Base-by-base conservation (phyloP, 2,329 filamentous ascomycete genomes). In the Alternaria viburni region DNA sequence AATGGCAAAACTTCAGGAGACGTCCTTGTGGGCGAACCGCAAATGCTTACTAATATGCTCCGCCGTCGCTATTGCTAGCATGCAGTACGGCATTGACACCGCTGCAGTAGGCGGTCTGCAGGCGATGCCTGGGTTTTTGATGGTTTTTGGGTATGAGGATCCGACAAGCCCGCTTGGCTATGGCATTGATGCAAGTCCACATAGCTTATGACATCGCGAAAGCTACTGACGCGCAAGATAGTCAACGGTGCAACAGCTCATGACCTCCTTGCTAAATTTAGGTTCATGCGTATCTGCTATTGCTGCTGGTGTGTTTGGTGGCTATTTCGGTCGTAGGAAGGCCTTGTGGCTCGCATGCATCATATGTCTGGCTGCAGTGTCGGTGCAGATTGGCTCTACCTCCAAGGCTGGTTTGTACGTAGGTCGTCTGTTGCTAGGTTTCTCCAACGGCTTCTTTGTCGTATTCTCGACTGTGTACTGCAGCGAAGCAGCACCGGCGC, bases 1-100 rank as follows among this genome's bases (percentile, higher is more conserved):
- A 21, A 65, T 62, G 62, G 55, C 52, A 11, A 43, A 52, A 15
- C 54, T 59, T 13, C 47, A 62, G 15, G 41, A 71, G 23, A 61
- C 62, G 7, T 68, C 69, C 10, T 58, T 75, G 6, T 75, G 69
- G 69, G 61, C 68, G 15, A 74, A 85, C 63, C 65, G 78, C 56
- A 85, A 82, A 80, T 85, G 83, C 60, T 75, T 85, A 12, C 45
- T 79, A 10, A 82, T 85, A 62, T 85, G 83, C 70, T 81, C 78
- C 50, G 75, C 81, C 13, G 82, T 85, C 8, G 81, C 83, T 5
- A 77, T 83, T 28, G 83, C 83, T 5, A 85, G 83, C 64, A 84
- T 86, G 79, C 84, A 87, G 67, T 86, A 86, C 71, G 84, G 84
- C 3, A 80, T 86, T 6, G 84, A 86, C 70, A 82, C 79, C 11